phyloP scores from a whole-genome alignment of 2,329 filamentous ascomycete species.

The Cladophialophora psammophila region DNA sequence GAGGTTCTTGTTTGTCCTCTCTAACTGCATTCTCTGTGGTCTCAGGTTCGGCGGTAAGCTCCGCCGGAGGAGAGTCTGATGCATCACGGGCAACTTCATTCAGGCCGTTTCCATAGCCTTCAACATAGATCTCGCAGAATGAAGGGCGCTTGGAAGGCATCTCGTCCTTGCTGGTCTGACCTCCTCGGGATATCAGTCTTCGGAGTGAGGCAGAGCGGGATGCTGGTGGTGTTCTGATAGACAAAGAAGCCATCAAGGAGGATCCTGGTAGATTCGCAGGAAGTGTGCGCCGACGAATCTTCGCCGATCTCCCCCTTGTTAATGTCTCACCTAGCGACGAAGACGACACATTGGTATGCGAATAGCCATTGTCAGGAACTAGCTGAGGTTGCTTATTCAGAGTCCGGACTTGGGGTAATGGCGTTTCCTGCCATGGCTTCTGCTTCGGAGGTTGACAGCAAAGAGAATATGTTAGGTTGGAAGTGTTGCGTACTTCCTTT shows the following conservation, averaged over 20 bases:
- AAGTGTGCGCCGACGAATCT: constrained; percentile 30
- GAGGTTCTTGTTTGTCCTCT: constrained; percentile 17
- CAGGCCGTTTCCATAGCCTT: constrained; percentile 42
- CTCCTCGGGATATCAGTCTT: constrained; percentile 31
- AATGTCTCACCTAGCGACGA: constrained; percentile 24
- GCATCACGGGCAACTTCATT: constrained; percentile 30
- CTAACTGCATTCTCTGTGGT: constrained; percentile 11
- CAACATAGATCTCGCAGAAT: constrained; percentile 39
- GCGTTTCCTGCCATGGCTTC: constrained; percentile 34
- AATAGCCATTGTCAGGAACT: constrained; percentile 34
- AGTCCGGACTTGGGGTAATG: constrained; percentile 12
- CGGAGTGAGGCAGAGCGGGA: constrained; percentile 34
- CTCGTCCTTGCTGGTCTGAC: constrained; percentile 11
- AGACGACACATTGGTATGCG: constrained; percentile 33
- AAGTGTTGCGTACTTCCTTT: constrained; percentile 65
- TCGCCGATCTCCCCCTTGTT: constrained; percentile 27
- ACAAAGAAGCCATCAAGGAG: constrained; percentile 23
- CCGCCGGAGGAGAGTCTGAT: neutral
- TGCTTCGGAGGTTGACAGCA: constrained; percentile 53
- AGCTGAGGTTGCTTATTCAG: constrained; percentile 12
- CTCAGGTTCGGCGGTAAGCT: constrained; percentile 27
- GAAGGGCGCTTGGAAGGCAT: constrained; percentile 31
- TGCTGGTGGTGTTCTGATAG: constrained; percentile 28
- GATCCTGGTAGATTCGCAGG: constrained; percentile 27
- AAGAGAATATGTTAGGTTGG: constrained; percentile 66